Evolutionary conservation across 768 basidiomycete species (phyloP).

Genomic region (Leccinellum rugosiceps): DNA sequence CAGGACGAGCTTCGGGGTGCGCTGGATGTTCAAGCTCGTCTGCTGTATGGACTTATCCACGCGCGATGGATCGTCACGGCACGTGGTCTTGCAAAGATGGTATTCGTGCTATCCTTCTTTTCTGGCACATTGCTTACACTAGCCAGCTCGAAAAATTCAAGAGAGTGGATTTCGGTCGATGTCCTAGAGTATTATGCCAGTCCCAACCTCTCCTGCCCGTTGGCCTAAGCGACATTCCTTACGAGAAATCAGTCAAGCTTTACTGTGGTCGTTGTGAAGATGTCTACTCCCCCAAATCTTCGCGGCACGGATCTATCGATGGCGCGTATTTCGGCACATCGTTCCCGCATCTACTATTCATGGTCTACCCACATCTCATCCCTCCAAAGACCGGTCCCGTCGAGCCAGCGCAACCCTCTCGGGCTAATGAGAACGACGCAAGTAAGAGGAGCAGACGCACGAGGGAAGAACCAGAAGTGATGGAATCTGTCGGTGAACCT

Average conservation of each 20-base stretch:
- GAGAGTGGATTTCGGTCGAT: slow-evolving; percentile 96
- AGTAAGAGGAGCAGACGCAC: slow-evolving; percentile 44
- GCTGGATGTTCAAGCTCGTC: slow-evolving; percentile 88
- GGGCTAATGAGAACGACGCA: slow-evolving; percentile 28
- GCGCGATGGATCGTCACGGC: slow-evolving; percentile 97
- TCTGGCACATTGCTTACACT: neutral
- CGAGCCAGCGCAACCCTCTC: slow-evolving; percentile 31
- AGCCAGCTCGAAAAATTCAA: slow-evolving; percentile 92
- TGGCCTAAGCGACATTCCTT: slow-evolving; percentile 94
- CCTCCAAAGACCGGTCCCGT: slow-evolving; percentile 71
- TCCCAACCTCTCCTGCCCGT: slow-evolving; percentile 94
- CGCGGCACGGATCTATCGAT: slow-evolving; percentile 95
- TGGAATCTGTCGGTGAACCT: slow-evolving; percentile 59
- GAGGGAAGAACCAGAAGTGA: slow-evolving; percentile 49
- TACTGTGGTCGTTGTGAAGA: slow-evolving; percentile 99
- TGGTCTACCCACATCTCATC: slow-evolving; percentile 93
- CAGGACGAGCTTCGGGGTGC: slow-evolving; percentile 91
- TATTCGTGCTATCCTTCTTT: slow-evolving; percentile 28
- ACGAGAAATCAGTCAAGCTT: slow-evolving; percentile 98
- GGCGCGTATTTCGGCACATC: slow-evolving; percentile 99
- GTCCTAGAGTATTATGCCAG: slow-evolving; percentile 95
- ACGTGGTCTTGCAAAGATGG: slow-evolving; percentile 94
- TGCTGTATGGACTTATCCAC: slow-evolving; percentile 95
- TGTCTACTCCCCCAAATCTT: slow-evolving; percentile 96
- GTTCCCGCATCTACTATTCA: slow-evolving; percentile 94